Base-by-base conservation (phyloP, 495 filamentous ascomycete genomes). In the Aspergillus sclerotiicarbonarius region DNA sequence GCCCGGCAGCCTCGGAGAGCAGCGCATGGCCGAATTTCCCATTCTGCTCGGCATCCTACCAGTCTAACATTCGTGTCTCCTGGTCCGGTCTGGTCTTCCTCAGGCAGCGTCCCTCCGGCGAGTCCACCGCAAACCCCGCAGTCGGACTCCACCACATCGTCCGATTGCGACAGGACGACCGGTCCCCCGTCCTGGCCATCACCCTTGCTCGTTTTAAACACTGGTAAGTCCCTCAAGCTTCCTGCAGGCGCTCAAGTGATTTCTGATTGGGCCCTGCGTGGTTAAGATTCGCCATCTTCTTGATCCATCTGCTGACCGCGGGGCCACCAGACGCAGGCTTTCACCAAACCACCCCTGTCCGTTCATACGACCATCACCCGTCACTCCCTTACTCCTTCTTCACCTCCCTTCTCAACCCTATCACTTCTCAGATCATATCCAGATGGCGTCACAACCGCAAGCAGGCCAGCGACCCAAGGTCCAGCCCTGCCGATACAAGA, bases 401-500 rank as follows among this genome's bases (percentile, higher is more conserved):
- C 32, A 21, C 49, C 33, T 18, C 54, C 33, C 54, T 30, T 46
- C 54, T n/a, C 37, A n/a, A n/a, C 10, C 9, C 25, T 25, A 25
- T 25, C 4, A n/a, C 37, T 41, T 12, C 6, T 12, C 13, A 4
- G 15, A n/a, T n/a, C 37, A 41, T 2, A n/a, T 37, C 18, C 47
- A 54, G 57, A 79, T 79, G 76, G 75, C 76, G 39, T 58, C 70
- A 10, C 76, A 69, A 65, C 57, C 64, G 13, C 68, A 70, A 53
- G 56, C 61, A 46, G 61, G 60, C 49, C 71, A 71, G 63, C 82
- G 79, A 57, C 84, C 86, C 20, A 84, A 87, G 67, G 80, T 90
- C 39, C 85, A 90, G 66, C 88, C 88, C 52, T 91, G 88, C 68
- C 84, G 95, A 54, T 98, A 98, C 82, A 98, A 98, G 78, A 97